Evolutionary conservation across 2,329 filamentous ascomycete genomes (phyloP).

Genomic region (Penicillium sp.): DNA sequence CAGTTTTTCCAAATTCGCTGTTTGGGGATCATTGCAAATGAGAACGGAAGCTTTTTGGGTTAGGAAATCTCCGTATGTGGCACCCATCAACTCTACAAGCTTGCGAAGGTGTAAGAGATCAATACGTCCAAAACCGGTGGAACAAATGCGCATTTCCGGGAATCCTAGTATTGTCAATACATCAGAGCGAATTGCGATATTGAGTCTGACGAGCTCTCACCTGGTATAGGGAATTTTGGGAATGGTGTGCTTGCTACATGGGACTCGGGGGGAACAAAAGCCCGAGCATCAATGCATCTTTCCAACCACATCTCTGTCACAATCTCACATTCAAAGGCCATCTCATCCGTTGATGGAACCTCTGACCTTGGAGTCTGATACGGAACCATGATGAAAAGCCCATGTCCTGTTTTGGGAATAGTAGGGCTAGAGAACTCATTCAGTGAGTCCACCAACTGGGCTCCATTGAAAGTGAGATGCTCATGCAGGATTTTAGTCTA

Average conservation of each 20-base stretch:
- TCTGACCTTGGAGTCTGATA: slow-evolving; percentile 36
- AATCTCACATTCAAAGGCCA: slow-evolving; percentile 46
- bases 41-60: slow-evolving; percentile 71
- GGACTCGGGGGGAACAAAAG: slow-evolving; percentile 64
- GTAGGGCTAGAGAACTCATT: slow-evolving; percentile 36
- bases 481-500: slow-evolving; percentile 40
- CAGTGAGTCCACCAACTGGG: slow-evolving; percentile 36
- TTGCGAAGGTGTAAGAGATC: slow-evolving; percentile 83
- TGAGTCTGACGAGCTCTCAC: slow-evolving; percentile 30
- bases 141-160: slow-evolving; percentile 68
- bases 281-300: slow-evolving; percentile 75
- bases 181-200: slow-evolving; percentile 15
- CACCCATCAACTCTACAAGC: slow-evolving; percentile 72
- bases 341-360: slow-evolving; percentile 41
- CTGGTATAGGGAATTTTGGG: slow-evolving; percentile 63
- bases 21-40: slow-evolving; percentile 61
- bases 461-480: slow-evolving; percentile 44
- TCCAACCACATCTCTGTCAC: slow-evolving; percentile 96
- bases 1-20: slow-evolving; percentile 68
- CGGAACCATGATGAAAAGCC: slow-evolving; percentile 42
- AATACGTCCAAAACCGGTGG: slow-evolving; percentile 78
- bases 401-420: slow-evolving; percentile 35
- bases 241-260: slow-evolving; percentile 79
- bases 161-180: slow-evolving; percentile 53
- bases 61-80: slow-evolving; percentile 75